Percentiles rank a stretch among this genome's conserved stretches.
Conservation (phyloP, 495 filamentous ascomycete genomes). For the Rusavskia elegans region DNA sequence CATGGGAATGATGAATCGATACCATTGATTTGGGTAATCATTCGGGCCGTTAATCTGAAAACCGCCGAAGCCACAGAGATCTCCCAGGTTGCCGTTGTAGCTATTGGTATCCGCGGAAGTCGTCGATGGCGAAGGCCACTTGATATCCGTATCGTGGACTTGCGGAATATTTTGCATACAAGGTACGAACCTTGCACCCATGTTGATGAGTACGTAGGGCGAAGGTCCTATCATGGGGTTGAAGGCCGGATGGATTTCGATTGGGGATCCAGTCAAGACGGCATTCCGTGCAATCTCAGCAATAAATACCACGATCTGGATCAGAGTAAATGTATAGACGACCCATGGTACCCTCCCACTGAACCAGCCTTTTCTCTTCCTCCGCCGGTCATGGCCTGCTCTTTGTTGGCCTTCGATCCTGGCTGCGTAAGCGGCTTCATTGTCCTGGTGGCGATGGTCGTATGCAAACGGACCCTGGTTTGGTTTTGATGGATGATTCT, state of each 20-base stretch:
- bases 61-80: slow-evolving; percentile 65
- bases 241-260: slow-evolving; percentile 70
- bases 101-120: slow-evolving; percentile 33
- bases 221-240: slow-evolving; percentile 97
- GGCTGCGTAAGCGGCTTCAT: slow-evolving; percentile 8
- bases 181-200: slow-evolving; percentile 83
- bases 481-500: slow-evolving; percentile 21
- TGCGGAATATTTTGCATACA: slow-evolving; percentile 78
- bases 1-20: slow-evolving; percentile 85
- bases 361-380: slow-evolving; percentile 36
- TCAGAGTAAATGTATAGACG: slow-evolving; percentile 59
- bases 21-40: slow-evolving; percentile 79
- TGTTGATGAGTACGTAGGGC: slow-evolving; percentile 78
- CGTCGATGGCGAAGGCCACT: slow-evolving; percentile 64
- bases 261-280: slow-evolving; percentile 54
- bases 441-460: slow-evolving; percentile 23
- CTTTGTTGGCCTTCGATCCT: slow-evolving; percentile 4
- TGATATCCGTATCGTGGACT: slow-evolving; percentile 41
- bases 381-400: slow-evolving; percentile 20
- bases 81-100: slow-evolving; percentile 37
- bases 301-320: slow-evolving; percentile 80
- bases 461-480: slow-evolving; percentile 1
- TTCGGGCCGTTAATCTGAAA: slow-evolving; percentile 20
- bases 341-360: slow-evolving; percentile 59
- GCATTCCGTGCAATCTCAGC: slow-evolving; percentile 68